These are phyloP conservation scores for Penicillium herquei DNA, from an alignment of 495 filamentous ascomycete species.

Conservation along the genomic window DNA sequence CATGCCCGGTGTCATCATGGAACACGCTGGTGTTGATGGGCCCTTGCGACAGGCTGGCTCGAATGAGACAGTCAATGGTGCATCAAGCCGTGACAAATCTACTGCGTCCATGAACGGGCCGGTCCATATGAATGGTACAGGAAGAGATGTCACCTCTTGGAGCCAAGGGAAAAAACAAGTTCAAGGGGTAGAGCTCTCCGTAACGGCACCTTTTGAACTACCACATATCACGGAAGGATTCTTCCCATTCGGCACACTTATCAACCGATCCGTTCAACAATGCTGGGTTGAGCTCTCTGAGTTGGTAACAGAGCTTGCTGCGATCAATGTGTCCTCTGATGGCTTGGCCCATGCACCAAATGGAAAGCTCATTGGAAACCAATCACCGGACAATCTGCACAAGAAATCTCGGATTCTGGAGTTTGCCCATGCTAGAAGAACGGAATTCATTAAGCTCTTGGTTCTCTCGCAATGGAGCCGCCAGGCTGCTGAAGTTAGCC, in stretches of 20 bases:
- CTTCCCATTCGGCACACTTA: constrained; percentile 64
- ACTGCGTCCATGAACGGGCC: constrained; percentile 28
- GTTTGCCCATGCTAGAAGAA: constrained; percentile 62
- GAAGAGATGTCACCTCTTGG: constrained; percentile 10
- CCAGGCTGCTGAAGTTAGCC: constrained; percentile 71
- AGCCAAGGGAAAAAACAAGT: constrained; percentile 12
- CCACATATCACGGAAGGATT: constrained; percentile 75
- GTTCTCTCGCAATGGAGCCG: constrained; percentile 87
- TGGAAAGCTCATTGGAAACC: constrained; percentile 57
- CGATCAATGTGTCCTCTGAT: constrained; percentile 54
- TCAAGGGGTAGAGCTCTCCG: constrained; percentile 3
- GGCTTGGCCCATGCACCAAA: constrained; percentile 31
- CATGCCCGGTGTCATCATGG: constrained; percentile 52
- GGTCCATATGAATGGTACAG: constrained; percentile 30
- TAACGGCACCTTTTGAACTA: constrained; percentile 62
- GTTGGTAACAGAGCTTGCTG: constrained; percentile 65
- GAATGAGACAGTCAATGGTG: constrained; percentile 28
- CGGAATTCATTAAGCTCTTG: constrained; percentile 83
- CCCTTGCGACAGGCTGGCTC: constrained; percentile 21
- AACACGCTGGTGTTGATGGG: constrained; percentile 35
- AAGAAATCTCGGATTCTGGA: constrained; percentile 80
- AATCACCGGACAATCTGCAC: constrained; percentile 62
- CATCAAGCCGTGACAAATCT: constrained; percentile 16
- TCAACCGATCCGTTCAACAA: constrained; percentile 76
- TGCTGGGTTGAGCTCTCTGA: constrained; percentile 74